These are phyloP conservation scores for Fusarium torreyae DNA, from an alignment of 2,329 filamentous ascomycete species.

Conservation along the genomic window DNA sequence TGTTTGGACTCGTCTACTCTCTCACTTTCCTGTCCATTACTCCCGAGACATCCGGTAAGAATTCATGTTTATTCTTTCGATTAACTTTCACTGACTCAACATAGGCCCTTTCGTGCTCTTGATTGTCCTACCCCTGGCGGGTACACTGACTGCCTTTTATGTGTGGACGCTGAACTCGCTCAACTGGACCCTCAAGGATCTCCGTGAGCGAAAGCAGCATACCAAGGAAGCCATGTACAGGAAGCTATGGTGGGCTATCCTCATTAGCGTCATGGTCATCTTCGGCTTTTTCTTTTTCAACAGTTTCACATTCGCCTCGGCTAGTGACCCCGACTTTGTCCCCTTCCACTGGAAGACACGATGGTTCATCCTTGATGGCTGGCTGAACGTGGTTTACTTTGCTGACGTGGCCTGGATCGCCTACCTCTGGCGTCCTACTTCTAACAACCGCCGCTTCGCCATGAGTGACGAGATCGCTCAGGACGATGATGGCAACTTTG, in stretches of 20 bases:
- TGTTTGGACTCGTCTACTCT: constrained; percentile 95
- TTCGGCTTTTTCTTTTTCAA: constrained; percentile 99
- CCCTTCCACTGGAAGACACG: constrained; percentile 97
- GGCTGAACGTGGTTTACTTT: constrained; percentile 96
- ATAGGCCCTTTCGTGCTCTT: constrained; percentile 88
- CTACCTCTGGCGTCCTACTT: constrained; percentile 96
- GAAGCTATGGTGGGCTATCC: constrained; percentile 98
- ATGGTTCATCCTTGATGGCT: constrained; percentile 98
- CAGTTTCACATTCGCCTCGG: constrained; percentile 92
- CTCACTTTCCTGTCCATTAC: constrained; percentile 90
- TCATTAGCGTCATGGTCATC: constrained; percentile 92
- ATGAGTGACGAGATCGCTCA: constrained; percentile 99
- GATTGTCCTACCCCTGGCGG: constrained; percentile 92
- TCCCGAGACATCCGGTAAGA: constrained; percentile 83
- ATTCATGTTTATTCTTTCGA: neutral
- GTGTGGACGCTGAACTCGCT: constrained; percentile 98
- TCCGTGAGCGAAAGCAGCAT: constrained; percentile 94
- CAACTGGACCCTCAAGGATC: constrained; percentile 94
- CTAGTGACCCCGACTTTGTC: constrained; percentile 88
- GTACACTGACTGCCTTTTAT: constrained; percentile 95
- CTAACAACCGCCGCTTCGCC: constrained; percentile 95
- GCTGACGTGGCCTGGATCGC: constrained; percentile 93
- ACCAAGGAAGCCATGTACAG: constrained; percentile 97
- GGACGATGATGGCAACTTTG: constrained; percentile 95
- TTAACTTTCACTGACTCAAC: constrained; percentile 39